Percentiles rank a stretch among this genome's conserved stretches.
phyloP scores from a whole-genome alignment of 208 protist species.

The Histomonas meleagridis region DNA sequence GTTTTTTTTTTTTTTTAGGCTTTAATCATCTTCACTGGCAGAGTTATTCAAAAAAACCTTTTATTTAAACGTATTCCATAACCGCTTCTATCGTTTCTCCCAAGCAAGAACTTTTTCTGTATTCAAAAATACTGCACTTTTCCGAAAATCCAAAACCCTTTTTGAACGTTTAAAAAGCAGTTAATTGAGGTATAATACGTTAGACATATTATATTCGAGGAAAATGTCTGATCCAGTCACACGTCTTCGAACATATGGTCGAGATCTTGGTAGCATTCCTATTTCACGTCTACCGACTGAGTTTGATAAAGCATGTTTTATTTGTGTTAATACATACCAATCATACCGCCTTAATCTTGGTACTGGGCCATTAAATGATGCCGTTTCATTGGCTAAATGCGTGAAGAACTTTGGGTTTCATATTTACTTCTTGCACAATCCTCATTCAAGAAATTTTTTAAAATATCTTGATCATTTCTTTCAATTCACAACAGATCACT shows the following conservation, averaged over 20 bases:
- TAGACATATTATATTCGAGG: no score
- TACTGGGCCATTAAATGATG: background rate
- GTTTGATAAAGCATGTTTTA: background rate
- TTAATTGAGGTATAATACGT: no score
- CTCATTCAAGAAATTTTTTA: background rate
- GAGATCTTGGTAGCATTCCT: background rate
- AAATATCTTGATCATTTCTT: background rate
- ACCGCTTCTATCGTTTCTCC: no score
- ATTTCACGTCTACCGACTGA: no score
- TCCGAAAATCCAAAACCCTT: no score
- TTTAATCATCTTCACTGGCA: no score
- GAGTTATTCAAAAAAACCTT: no score
- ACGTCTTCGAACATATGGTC: background rate
- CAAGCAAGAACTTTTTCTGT: no score
- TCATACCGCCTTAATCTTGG: slow-evolving; percentile 1
- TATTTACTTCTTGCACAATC: background rate
- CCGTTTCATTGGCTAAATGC: background rate
- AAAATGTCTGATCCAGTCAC: background rate
- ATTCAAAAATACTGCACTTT: no score
- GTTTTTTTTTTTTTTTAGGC: no score
- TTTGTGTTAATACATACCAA: background rate
- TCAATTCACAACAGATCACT: background rate
- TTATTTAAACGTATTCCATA: no score
- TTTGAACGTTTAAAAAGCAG: no score
- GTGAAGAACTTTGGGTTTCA: background rate